Evolutionary conservation across 768 basidiomycete species (phyloP), one percentile per base, ranked within the genome.

Genomic region (Leccinum truebloodii): DNA sequence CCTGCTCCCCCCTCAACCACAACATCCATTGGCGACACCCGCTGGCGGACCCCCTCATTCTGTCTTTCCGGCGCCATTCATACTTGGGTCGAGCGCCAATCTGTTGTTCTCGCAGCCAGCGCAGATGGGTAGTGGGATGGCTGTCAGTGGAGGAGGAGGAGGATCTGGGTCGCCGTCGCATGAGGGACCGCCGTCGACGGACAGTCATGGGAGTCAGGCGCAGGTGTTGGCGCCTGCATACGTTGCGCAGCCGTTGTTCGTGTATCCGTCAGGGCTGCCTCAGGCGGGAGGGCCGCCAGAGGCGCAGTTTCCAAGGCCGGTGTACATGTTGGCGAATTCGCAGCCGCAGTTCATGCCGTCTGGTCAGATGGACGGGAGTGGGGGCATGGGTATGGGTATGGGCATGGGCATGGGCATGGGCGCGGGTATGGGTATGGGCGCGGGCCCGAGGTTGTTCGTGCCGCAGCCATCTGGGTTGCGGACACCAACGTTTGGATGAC

Each of bases 161-260:
- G 57, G 68, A 3, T 73, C 71, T 1, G 63, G 71, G 2, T 75
- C 72, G 12, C 74, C 73, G 3, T 71, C 74, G 1, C 66, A 67
- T n/a, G 73, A 74, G 4, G 70, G 73, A 2, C 54, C 68, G 0
- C 67, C 67, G 4, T 74, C 73, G 22, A 65, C 69, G 3, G 72
- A 73, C n/a, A 75, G 72, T n/a, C 71, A 72, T 30, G 72, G 71
- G 4, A 69, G 70, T 13, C 73, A 71, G 28, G 63, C 61, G 9
- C 69, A 59, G 22, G 60, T 71, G 0, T 53, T 70, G 35, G 66
- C 67, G 3, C 69, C 71, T 24, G 71, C 71, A 1, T 73, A 71
- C 32, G 69, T 71, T n/a, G 69, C 70, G 4, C 72, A 73, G 12
- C 70, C 70, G 2, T 49, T 71, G 52, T 71, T 71, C 50, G 71